Evolutionary conservation across 371 early-diverging fungal genomes (phyloP), one percentile per base, ranked within the genome.

Genomic region (Paraphysoderma sedebokerense): DNA sequence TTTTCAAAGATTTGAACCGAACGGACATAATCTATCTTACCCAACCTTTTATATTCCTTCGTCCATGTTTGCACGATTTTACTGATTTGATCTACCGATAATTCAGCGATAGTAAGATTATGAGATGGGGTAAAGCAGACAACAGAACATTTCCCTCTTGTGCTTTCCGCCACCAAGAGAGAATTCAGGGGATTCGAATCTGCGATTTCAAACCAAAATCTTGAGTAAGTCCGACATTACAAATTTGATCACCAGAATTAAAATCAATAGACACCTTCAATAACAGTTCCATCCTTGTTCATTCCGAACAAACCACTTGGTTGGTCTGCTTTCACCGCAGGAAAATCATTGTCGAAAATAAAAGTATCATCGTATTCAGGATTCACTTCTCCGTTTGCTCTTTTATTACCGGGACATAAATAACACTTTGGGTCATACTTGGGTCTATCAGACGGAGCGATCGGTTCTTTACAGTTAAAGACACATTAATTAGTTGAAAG

Each of bases 1-100:
- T 92, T 95, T 56, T 95, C 93, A 68, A 95, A 95, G 30, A 92
- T 70, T 62, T 92, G 91, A 24, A 85, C 80, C 55, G 91, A 81
- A n/a, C 60, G 58, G 48, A 85, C 66, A 23, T 48, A 53, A 0
- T 60, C 56, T 23, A 68, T 62, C 15, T 62, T 51, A 6, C 63
- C 39, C 15, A 49, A 19, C 6, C 2, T 5, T 3, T 11, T 22
- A 17, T 11, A 24, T 22, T 36, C 34, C 12, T 61, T 44, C 20
- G 63, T 66, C 92, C 95, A 95, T 3, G 71, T 60, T 9, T 71
- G 51, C n/a, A 92, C 72, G 8, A 93, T 76, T n/a, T 55, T 50
- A 13, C 52, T 27, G 33, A 92, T 72, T 15, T 76, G 77, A 22
- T 58, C 55, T 0, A 61, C 54, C 3, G 66, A 44, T 81, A 92